These are phyloP conservation scores for Pseudogymnoascus sp. DNA, from an alignment of 2,329 filamentous ascomycete genomes.

Conservation along the genomic window DNA sequence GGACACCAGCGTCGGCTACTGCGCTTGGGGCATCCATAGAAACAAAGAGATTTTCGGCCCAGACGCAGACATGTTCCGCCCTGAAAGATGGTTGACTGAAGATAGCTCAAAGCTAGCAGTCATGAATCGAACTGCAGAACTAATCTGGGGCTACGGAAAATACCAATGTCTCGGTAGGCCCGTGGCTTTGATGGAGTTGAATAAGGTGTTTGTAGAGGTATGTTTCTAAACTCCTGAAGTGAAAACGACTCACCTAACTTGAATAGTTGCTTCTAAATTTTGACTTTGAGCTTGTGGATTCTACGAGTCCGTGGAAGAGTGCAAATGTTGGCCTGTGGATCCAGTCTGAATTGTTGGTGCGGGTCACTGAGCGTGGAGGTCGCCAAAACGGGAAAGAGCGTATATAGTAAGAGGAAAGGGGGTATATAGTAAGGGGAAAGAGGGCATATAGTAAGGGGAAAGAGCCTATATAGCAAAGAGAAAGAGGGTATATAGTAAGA, in stretches of 20 bases:
- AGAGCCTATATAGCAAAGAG: background rate
- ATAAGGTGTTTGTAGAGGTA: constrained; percentile 43
- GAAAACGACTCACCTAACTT: constrained; percentile 26
- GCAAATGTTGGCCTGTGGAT: constrained; percentile 9
- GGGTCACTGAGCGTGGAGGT: background rate
- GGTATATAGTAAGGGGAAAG: background rate
- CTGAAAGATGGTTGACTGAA: constrained; percentile 42
- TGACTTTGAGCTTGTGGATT: constrained; percentile 10
- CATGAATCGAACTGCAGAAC: constrained; percentile 35
- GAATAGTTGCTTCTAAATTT: background rate
- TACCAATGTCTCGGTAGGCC: constrained; percentile 40
- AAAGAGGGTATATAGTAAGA: too few relatives aligned
- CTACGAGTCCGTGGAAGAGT: constrained; percentile 4
- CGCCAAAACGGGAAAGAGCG: background rate
- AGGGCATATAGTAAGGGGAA: too few relatives aligned
- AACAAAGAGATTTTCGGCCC: constrained; percentile 30
- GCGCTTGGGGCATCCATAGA: constrained; percentile 30
- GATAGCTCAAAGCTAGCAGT: constrained; percentile 27
- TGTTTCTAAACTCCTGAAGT: constrained; percentile 28
- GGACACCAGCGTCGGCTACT: constrained; percentile 17
- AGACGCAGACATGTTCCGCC: constrained; percentile 36
- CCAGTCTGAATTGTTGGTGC: constrained; percentile 11
- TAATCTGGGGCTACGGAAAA: constrained; percentile 39
- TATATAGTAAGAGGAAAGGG: background rate
- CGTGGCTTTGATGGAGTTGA: constrained; percentile 41